Evolutionary conservation across 441 rosid genomes (phyloP).

Genomic region (Croton laevigatus): DNA sequence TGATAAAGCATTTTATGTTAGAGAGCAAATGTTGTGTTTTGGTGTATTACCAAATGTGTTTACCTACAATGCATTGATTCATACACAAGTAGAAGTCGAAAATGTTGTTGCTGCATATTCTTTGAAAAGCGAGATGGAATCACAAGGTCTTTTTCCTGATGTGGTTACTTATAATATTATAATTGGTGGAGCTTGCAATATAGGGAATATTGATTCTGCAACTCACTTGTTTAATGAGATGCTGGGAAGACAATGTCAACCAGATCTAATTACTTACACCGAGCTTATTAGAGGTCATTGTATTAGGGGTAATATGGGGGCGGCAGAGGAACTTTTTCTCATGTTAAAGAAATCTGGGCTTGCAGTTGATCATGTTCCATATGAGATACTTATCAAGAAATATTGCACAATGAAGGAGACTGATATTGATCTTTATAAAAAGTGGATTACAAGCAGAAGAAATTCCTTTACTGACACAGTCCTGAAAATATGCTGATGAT

Average conservation of each 20-base stretch:
- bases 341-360: constrained; percentile 39
- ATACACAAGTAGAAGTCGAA: constrained; percentile 43
- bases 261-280: constrained; percentile 63
- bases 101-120: constrained; percentile 36
- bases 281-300: constrained; percentile 58
- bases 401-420: constrained; percentile 35
- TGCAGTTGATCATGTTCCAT: constrained; percentile 52
- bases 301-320: constrained; percentile 38
- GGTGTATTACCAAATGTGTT: constrained; percentile 61
- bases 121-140: constrained; percentile 49
- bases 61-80: constrained; percentile 66
- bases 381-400: constrained; percentile 46
- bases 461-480: background rate
- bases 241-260: constrained; percentile 43
- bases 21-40: constrained; percentile 47
- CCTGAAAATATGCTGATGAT: background rate
- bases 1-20: constrained; percentile 38
- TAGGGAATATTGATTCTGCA: constrained; percentile 34
- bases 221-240: constrained; percentile 54
- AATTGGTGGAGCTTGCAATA: constrained; percentile 49
- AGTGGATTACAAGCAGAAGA: constrained; percentile 36
- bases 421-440: constrained; percentile 35
- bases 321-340: constrained; percentile 42
- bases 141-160: constrained; percentile 44
- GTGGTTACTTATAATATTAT: constrained; percentile 63